Base-by-base conservation (phyloP, 768 basidiomycete species). In the Mrakia gelida region DNA sequence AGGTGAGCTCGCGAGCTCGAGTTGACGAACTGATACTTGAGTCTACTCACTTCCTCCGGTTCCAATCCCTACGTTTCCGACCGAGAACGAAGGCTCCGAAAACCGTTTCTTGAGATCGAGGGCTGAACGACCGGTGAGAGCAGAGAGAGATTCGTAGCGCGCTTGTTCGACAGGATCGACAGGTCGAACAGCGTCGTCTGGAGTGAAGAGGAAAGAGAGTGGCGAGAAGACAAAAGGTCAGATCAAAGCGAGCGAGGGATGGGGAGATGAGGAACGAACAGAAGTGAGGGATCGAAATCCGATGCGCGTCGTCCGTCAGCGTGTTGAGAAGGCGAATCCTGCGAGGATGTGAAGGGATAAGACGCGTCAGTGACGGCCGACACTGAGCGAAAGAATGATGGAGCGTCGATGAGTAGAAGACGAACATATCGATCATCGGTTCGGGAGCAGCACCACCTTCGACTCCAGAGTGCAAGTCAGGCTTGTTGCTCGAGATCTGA, bases 371-470 rank as follows among this genome's bases (percentile, higher is more conserved):
- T 54, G 52, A 54, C 3, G 23, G 13, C 23, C n/a, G n/a, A n/a
- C n/a, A n/a, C n/a, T n/a, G 13, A 30, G 71, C 10, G 71, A 63
- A 38, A 32, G 72, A 34, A 59, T 30, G n/a, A 61, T 23, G 26
- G 23, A 21, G 38, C 45, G 15, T 26, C 1, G 2, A 23, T 7
- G 16, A 70, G 71, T 38, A 45, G 32, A 30, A 56, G 23, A 82
- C 88, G 76, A 81, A 93, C 92, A 98, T 93, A 81, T 98, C 97
- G 71, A 90, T 86, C 92, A 98, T 94, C 0, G 97, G 95, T 84
- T 99, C 97, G 3, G 86, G 86, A 2, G 90, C 88, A 1, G 89
- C 92, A 23, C 97, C 97, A 45, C 97, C 97, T 81, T 97, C 94
- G 13, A 98, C 88, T 79, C 97, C 97, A 23, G 94, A 95, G 84